Evolutionary conservation across 805 yeast species (phyloP).

Genomic region (Spathaspora boniae): DNA sequence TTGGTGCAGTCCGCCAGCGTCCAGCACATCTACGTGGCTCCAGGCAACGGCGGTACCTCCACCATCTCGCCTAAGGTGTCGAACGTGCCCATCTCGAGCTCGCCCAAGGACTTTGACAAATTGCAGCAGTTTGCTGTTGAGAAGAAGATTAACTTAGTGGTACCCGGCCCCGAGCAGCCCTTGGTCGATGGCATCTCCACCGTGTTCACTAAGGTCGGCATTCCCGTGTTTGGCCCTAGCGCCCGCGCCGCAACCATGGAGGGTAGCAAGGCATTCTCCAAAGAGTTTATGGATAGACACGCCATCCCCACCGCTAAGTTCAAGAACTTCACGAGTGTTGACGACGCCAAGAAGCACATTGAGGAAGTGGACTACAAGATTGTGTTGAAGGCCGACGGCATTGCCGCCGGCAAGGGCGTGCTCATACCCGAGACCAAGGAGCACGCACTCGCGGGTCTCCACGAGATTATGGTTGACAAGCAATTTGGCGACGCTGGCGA

Average conservation of each 20-base stretch:
- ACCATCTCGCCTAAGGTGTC: constrained; percentile 52
- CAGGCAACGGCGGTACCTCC: constrained; percentile 94
- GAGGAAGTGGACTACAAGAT: constrained; percentile 64
- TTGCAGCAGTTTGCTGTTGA: constrained; percentile 73
- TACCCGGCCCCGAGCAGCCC: constrained; percentile 99
- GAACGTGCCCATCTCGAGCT: constrained; percentile 66
- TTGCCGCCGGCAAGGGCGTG: constrained; percentile 99
- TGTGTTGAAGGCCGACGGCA: constrained; percentile 95
- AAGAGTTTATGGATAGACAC: constrained; percentile 89
- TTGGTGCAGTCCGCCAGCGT: constrained; percentile 75
- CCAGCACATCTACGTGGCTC: constrained; percentile 78
- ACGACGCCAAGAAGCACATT: constrained; percentile 71
- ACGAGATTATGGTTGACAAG: constrained; percentile 83
- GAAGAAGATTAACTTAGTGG: constrained; percentile 64
- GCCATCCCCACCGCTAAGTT: constrained; percentile 92
- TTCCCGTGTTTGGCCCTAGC: constrained; percentile 97
- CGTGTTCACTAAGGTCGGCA: constrained; percentile 73
- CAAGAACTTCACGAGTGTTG: constrained; percentile 74
- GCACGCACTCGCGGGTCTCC: constrained; percentile 82
- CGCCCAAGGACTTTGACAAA: constrained; percentile 62
- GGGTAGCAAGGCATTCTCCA: constrained; percentile 93
- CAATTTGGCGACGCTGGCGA: constrained; percentile 94
- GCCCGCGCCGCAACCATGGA: constrained; percentile 89
- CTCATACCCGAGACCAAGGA: constrained; percentile 79
- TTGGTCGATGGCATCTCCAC: constrained; percentile 88